phyloP scores from a whole-genome alignment of 768 basidiomycete species.

The Steccherinum ochraceum region DNA sequence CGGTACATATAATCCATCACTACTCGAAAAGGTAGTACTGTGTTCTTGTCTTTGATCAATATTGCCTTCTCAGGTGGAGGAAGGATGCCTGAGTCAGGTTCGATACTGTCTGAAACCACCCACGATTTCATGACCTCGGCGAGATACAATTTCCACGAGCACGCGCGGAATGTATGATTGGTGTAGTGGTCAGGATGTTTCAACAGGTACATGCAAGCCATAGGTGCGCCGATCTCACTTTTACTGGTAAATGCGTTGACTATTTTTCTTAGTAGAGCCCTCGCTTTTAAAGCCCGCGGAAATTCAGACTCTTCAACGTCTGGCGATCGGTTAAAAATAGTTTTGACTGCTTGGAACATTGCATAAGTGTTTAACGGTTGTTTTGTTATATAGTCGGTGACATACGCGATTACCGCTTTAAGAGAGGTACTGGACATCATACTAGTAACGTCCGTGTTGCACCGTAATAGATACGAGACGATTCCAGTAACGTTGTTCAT shows the following conservation, averaged over 20 bases:
- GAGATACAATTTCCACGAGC: conserved; percentile 9
- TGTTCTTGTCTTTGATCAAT: background rate
- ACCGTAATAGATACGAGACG: conserved; percentile 28
- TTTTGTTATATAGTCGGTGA: conserved; percentile 39
- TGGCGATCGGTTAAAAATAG: conserved; percentile 18
- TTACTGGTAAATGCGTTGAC: conserved; percentile 4
- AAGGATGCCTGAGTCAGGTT: too few species aligned
- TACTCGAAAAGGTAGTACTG: background rate
- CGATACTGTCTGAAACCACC: background rate
- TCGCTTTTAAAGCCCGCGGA: conserved; percentile 14
- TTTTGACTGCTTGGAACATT: conserved; percentile 27
- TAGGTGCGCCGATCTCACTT: conserved; percentile 11
- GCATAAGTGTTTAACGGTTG: conserved; percentile 29
- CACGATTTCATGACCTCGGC: background rate
- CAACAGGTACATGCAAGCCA: conserved; percentile 10
- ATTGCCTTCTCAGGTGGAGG: conserved; percentile 1
- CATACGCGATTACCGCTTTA: conserved; percentile 31
- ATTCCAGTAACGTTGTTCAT: conserved; percentile 28
- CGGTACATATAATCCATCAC: conserved; percentile 7
- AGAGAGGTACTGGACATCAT: conserved; percentile 32
- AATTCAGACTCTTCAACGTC: conserved; percentile 14
- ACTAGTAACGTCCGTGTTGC: conserved; percentile 34
- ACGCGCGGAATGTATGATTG: conserved; percentile 5
- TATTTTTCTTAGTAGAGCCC: conserved; percentile 29
- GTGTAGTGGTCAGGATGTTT: conserved; percentile 14